Conservation (phyloP, 2,329 filamentous ascomycete genomes). For the Arthroderma sp. region DNA sequence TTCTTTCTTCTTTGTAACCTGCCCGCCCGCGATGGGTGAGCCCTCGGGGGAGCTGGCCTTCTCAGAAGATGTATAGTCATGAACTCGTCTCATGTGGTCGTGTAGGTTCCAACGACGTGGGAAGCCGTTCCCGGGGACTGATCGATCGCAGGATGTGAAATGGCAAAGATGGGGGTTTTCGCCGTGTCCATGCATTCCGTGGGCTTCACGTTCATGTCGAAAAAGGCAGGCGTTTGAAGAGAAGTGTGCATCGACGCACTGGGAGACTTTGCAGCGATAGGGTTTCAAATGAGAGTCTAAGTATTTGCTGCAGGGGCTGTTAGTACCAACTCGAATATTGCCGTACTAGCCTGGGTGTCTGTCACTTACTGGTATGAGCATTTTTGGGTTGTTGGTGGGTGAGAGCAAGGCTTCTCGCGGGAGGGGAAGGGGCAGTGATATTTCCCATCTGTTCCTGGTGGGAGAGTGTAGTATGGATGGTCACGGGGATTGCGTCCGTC, state of each 20-base stretch:
- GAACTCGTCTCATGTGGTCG: conserved; percentile 95
- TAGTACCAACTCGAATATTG: conserved; percentile 13
- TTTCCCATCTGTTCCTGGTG: conserved; percentile 53
- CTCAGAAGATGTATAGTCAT: conserved; percentile 44
- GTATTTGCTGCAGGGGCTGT: conserved; percentile 58
- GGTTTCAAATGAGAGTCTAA: conserved; percentile 94
- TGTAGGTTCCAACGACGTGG: conserved; percentile 89
- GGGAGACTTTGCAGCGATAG: conserved; percentile 78
- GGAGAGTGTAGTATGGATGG: conserved; percentile 29
- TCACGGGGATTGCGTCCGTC: conserved; percentile 30
- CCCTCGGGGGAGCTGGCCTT: conserved; percentile 30
- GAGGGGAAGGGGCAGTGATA: conserved; percentile 82
- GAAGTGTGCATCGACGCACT: conserved; percentile 76
- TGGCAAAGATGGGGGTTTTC: conserved; percentile 84
- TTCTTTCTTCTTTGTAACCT: conserved; percentile 25
- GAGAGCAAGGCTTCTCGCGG: conserved; percentile 60
- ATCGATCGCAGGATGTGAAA: conserved; percentile 76
- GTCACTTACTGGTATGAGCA: conserved; percentile 90
- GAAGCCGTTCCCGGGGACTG: conserved; percentile 72
- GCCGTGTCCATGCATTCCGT: conserved; percentile 89
- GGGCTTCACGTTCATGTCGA: conserved; percentile 87
- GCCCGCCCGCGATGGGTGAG: conserved; percentile 18
- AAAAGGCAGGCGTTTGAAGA: conserved; percentile 91
- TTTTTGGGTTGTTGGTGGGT: conserved; percentile 91
- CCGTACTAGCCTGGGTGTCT: neutral